phyloP scores from a whole-genome alignment of 768 basidiomycete species.

The Tricholoma sp. region DNA sequence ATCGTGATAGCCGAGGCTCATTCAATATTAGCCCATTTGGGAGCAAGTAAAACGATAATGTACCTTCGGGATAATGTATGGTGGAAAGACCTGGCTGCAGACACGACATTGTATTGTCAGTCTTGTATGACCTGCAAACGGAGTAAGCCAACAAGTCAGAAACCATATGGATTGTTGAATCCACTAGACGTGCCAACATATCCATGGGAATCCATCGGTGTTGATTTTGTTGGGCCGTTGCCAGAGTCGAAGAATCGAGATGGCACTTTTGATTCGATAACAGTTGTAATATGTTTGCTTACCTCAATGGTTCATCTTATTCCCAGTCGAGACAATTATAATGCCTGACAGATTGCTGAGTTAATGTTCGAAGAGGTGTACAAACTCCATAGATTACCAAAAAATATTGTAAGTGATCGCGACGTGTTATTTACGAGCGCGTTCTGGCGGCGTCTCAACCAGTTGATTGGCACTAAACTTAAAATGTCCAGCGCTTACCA shows the following conservation, averaged over 20 bases:
- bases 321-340: constrained; percentile 8
- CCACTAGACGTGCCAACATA: constrained; percentile 6
- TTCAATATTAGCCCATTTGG: constrained; percentile 30
- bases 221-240: constrained; percentile 12
- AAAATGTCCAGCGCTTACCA: not conserved
- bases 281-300: constrained; percentile 15
- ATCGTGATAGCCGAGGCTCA: constrained; percentile 31
- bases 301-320: constrained; percentile 8
- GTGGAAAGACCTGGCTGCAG: constrained; percentile 29
- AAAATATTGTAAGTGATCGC: constrained; percentile 20
- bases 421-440: constrained; percentile 7
- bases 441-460: not conserved
- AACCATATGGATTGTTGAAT: constrained; percentile 16
- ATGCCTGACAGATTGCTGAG: constrained; percentile 10
- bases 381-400: constrained; percentile 26
- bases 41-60: constrained; percentile 24
- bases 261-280: constrained; percentile 5
- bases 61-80: constrained; percentile 30
- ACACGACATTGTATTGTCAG: constrained; percentile 23
- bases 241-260: constrained; percentile 16
- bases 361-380: constrained; percentile 21
- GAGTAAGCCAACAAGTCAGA: constrained; percentile 14
- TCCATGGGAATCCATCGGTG: constrained; percentile 13
- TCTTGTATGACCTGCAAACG: constrained; percentile 14
- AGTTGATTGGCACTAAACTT: constrained; percentile 14